phyloP scores from a whole-genome alignment of 768 basidiomycete species.

The Sistotremastrum niveocremeum region DNA sequence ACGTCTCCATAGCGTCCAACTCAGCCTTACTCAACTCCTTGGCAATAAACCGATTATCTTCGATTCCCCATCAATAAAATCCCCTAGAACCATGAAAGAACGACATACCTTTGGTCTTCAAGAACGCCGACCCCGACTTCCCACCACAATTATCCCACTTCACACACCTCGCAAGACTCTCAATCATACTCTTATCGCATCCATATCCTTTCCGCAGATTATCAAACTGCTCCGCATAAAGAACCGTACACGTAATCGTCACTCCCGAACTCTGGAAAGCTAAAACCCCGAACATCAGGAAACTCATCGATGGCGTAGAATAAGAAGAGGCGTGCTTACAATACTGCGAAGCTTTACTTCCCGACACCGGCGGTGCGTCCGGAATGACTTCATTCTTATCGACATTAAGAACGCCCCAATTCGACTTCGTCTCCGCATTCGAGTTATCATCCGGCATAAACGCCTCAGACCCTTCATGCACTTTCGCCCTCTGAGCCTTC shows the following conservation, averaged over 20 bases:
- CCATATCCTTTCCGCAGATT: constrained; percentile 84
- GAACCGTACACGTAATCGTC: constrained; percentile 84
- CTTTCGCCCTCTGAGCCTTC: constrained; percentile 42
- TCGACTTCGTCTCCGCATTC: constrained; percentile 70
- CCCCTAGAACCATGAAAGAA: not conserved
- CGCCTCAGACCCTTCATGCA: constrained; percentile 56
- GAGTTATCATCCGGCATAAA: constrained; percentile 92
- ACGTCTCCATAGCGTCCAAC: constrained; percentile 88
- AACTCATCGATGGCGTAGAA: too few species aligned
- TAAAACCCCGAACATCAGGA: constrained; percentile 15
- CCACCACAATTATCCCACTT: constrained; percentile 96
- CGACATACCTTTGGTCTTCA: constrained; percentile 77
- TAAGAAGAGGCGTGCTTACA: too few species aligned
- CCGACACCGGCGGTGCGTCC: not conserved
- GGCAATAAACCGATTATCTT: constrained; percentile 97
- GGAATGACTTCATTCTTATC: constrained; percentile 43
- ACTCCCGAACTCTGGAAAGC: constrained; percentile 85
- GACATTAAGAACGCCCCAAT: constrained; percentile 86
- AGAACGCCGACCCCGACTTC: constrained; percentile 91
- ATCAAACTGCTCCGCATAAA: constrained; percentile 96
- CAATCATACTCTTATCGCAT: constrained; percentile 88
- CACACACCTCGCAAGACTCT: constrained; percentile 84
- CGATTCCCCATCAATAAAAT: not conserved
- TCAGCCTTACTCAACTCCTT: constrained; percentile 90
- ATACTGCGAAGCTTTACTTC: too few species aligned